Evolutionary conservation across 1,284 basidiomycete genomes (phyloP), one percentile per base, ranked within the genome.

Genomic region (Caloboletus firmus): DNA sequence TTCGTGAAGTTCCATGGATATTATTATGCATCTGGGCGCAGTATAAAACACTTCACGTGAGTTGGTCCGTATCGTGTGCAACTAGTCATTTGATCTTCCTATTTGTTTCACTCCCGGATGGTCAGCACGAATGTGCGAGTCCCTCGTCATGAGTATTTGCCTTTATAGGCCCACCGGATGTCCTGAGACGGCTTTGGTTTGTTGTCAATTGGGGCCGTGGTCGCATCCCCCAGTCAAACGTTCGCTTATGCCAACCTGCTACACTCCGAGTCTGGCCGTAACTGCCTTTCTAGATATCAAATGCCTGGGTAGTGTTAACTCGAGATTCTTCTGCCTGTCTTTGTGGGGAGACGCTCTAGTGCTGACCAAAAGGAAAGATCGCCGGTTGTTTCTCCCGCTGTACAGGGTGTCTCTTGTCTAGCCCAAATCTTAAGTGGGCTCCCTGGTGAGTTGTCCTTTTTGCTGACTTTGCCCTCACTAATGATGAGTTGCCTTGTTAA

Each of bases 1-100:
- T 55, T 52, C 48, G 41, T 52, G 46, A 59, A 49, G 36, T 53
- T 36, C 24, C 37, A 41, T 46, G 50, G 36, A 31, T 44, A 37
- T 39, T 47, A 45, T 49, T 18, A 36, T 37, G 5, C 37, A 40
- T 36, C 30, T 18, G 17, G 35, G 28, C 15, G 32, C 9, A 7
- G 12, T 31, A 13, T 18, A 31, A 32, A 52, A 26, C n/a, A 18
- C 31, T 24, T 37, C 32, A 20, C 15, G 34, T 24, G 24, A 28
- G 34, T 49, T 24, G 26, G 28, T 37, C 30, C 8, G 40, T 39
- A 22, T n/a, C 34, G 28, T 34, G 24, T 56, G 58, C 28, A 32
- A 37, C 30, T n/a, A 20, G 10, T 52, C 52, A 43, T 32, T 36
- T 54, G 43, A 45, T 42, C 31, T 18, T 37, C 8, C 17, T 32